Evolutionary conservation across 345 rosid genomes (phyloP), one percentile per base, ranked within the genome.

Genomic region (Balakata baccata): DNA sequence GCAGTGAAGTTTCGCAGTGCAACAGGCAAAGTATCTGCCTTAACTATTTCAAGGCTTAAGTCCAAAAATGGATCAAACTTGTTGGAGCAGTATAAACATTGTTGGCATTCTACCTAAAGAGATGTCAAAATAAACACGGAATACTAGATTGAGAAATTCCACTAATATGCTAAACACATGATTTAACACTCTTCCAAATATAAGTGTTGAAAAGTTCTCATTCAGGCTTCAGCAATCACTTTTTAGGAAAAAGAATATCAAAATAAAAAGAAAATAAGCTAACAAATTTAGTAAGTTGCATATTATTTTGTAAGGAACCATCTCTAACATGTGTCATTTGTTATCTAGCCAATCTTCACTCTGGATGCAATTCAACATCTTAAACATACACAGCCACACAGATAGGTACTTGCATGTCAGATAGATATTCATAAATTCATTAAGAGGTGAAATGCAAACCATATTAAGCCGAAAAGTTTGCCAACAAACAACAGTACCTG

Each of bases 31-130:
- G 96, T 83, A 77, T 91, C 99, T 6, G 96, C 97, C 87, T 68
- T 95, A 0, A 78, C 84, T 79, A 92, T 91, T 79, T 92, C 97
- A 47, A 95, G 94, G 83, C 99, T 92, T 61, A 95, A 74, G 83
- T 91, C 99, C 66, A 95, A 77, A 81, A 95, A 92, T 18, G 98
- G 98, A 79, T 92, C 98, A 76, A 83, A 89, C 56, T 84, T 92
- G 89, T 95, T 78, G 74, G 99, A 95, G 81, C 94, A 73, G 81
- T 85, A 88, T 22, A 73, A 78, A 38, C 99, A 95, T 60, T 92
- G 90, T 85, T 70, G 79, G 80, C 99, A 95, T 84, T 89, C 83
- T 74, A 80, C 97, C 97, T 90, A 83, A 76, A 78, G 18, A 46
- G 3, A 38, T 18, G 74, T 62, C 0, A 67, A 69, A 46, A 63